phyloP scores from a whole-genome alignment of 1,284 basidiomycete species.

The Cryptococcus sp. region DNA sequence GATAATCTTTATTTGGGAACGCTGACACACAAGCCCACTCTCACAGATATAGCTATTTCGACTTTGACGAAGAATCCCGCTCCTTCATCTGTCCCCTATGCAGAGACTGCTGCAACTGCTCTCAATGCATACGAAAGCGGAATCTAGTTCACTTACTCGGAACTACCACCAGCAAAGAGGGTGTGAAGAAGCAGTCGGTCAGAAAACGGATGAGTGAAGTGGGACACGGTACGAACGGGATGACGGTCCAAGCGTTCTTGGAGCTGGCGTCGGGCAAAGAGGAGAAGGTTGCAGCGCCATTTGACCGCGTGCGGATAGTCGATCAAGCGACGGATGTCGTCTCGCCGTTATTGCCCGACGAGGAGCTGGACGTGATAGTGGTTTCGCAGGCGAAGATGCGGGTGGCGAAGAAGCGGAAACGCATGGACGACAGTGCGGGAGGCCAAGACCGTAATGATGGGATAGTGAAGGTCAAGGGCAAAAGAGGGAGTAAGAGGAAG shows the following conservation, averaged over 20 bases:
- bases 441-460: background rate
- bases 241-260: slow-evolving; percentile 34
- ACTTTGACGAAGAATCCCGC: slow-evolving; percentile 45
- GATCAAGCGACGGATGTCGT: slow-evolving; percentile 32
- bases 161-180: slow-evolving; percentile 2
- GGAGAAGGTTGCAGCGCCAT: slow-evolving; percentile 21
- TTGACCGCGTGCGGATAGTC: slow-evolving; percentile 42
- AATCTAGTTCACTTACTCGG: slow-evolving; percentile 36
- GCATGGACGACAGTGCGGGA: background rate
- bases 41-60: slow-evolving; percentile 45
- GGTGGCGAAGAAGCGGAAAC: slow-evolving; percentile 17
- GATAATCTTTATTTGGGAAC: no score
- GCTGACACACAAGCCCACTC: no score
- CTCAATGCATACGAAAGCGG: slow-evolving; percentile 38
- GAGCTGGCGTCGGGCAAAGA: slow-evolving; percentile 24
- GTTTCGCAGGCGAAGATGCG: background rate
- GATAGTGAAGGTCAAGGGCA: slow-evolving; percentile 1
- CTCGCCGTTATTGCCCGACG: slow-evolving; percentile 28
- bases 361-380: slow-evolving; percentile 8
- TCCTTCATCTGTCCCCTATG: slow-evolving; percentile 50
- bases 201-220: slow-evolving; percentile 10
- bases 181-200: slow-evolving; percentile 13
- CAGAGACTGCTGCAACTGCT: slow-evolving; percentile 46
- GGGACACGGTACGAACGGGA: slow-evolving; percentile 9
- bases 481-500: slow-evolving; percentile 14